A percentile compares a stretch with the other conserved stretches of the same genome.
Evolutionary conservation across 371 early-diverging fungal genomes (phyloP).

Genomic region (Synchytrium microbalum): DNA sequence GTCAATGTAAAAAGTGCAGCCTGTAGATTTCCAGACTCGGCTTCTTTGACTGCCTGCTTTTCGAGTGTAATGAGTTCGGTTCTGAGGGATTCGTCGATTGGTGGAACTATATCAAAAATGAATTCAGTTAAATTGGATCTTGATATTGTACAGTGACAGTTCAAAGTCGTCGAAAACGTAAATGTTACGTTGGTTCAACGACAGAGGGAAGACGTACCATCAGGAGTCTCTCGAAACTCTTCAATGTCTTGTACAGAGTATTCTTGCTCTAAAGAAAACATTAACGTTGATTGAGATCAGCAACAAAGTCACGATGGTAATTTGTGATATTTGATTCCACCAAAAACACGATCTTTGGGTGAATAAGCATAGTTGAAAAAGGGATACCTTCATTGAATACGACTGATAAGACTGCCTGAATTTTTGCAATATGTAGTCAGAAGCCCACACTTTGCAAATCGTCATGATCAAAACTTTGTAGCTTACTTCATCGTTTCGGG

Average conservation of each 20-base stretch:
- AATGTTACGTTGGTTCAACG: too few species aligned
- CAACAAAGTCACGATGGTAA: too few species aligned
- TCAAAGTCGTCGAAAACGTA: too few species aligned
- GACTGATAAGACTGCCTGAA: background rate
- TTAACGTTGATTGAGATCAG: background rate
- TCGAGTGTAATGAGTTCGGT: background rate
- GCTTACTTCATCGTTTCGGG: background rate
- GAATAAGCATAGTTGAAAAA: background rate
- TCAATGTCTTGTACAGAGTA: background rate
- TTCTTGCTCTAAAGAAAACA: background rate
- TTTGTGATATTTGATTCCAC: too few species aligned
- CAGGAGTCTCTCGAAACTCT: background rate
- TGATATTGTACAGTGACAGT: too few species aligned
- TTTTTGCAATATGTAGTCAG: background rate
- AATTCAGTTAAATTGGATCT: too few species aligned
- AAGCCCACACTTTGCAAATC: too few species aligned
- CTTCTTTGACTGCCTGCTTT: background rate
- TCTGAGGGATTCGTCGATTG: background rate
- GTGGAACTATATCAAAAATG: too few species aligned
- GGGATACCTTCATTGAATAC: background rate
- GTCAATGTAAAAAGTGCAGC: background rate
- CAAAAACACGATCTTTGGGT: background rate
- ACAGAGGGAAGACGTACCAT: too few species aligned
- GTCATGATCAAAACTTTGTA: background rate
- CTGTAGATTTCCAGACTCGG: background rate